These are phyloP conservation scores for Podospora anserina DNA, from an alignment of 495 filamentous ascomycete genomes.

Conservation along the genomic window DNA sequence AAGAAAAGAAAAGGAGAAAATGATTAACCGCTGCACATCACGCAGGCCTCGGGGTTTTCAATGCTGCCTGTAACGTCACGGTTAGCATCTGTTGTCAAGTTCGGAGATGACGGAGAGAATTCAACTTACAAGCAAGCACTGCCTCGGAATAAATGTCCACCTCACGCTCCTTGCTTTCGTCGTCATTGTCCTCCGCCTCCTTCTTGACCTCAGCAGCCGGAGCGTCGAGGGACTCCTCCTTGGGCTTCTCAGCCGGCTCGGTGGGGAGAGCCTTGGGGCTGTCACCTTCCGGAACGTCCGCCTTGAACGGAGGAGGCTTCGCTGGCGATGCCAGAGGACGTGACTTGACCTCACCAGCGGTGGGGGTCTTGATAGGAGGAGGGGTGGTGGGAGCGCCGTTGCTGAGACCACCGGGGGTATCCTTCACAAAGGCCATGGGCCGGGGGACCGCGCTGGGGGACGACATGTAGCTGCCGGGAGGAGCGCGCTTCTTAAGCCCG, in stretches of 20 bases:
- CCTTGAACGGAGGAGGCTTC: slow-evolving; percentile 59
- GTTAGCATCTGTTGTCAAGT: background rate
- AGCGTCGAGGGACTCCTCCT: slow-evolving; percentile 57
- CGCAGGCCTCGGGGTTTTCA: slow-evolving; percentile 82
- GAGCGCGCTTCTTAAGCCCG: slow-evolving; percentile 65
- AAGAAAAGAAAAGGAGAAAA: background rate
- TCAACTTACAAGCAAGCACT: slow-evolving; percentile 73
- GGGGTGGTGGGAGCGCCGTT: slow-evolving; percentile 62
- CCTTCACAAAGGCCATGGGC: slow-evolving; percentile 40
- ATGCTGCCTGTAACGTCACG: slow-evolving; percentile 60
- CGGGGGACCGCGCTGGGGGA: slow-evolving; percentile 40
- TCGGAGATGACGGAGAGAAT: background rate
- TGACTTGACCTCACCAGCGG: slow-evolving; percentile 37
- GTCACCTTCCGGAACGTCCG: slow-evolving; percentile 65
- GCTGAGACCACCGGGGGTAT: slow-evolving; percentile 29
- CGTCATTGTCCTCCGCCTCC: slow-evolving; percentile 56
- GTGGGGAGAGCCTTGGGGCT: slow-evolving; percentile 71
- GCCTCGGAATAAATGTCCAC: slow-evolving; percentile 90
- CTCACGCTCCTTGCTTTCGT: slow-evolving; percentile 66
- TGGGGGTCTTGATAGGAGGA: slow-evolving; percentile 45
- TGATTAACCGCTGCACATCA: slow-evolving; percentile 81
- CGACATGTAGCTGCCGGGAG: slow-evolving; percentile 55
- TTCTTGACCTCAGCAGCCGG: slow-evolving; percentile 50
- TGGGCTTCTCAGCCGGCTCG: slow-evolving; percentile 57
- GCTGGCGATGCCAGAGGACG: slow-evolving; percentile 43